Evolutionary conservation across 1,284 basidiomycete genomes (phyloP).

Genomic region (Cystobasidium slooffiae): DNA sequence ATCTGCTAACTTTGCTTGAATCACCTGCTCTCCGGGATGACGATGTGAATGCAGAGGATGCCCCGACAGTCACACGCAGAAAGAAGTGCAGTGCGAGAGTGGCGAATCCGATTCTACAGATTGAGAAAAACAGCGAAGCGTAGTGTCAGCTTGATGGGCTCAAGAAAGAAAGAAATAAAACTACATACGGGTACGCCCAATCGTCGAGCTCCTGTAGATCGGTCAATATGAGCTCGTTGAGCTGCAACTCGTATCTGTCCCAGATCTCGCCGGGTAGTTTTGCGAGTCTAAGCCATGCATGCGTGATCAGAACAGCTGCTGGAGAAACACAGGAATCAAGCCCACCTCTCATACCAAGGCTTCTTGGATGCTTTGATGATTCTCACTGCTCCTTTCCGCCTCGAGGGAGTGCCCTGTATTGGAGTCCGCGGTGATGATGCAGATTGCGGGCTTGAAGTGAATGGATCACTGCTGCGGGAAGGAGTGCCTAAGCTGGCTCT

Average conservation of each 20-base stretch:
- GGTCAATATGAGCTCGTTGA: constrained; percentile 23
- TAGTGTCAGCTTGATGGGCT: too few relatives aligned
- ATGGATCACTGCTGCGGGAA: neutral
- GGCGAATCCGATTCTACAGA: constrained; percentile 1
- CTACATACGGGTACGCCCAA: constrained; percentile 33
- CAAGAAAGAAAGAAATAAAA: too few relatives aligned
- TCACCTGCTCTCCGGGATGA: neutral
- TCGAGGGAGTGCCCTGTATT: constrained; percentile 27
- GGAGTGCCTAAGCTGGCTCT: neutral
- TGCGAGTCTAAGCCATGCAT: too few relatives aligned
- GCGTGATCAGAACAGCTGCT: too few relatives aligned
- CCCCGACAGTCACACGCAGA: constrained; percentile 16
- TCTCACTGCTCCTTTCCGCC: constrained; percentile 20
- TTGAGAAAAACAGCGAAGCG: neutral
- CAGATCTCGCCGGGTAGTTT: constrained; percentile 28
- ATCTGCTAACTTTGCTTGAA: constrained; percentile 11
- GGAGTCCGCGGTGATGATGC: constrained; percentile 12
- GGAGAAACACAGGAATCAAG: neutral
- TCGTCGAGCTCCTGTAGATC: constrained; percentile 24
- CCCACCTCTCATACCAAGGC: constrained; percentile 36
- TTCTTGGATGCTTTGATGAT: constrained; percentile 20
- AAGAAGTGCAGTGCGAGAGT: constrained; percentile 22
- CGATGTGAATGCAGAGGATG: constrained; percentile 6
- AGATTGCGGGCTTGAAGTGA: neutral
- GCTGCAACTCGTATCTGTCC: constrained; percentile 33